Percentiles rank a stretch among this genome's conserved stretches.
These are phyloP conservation scores for Carallia pectinifolia DNA, from an alignment of 345 rosid species.

Conservation along the genomic window DNA sequence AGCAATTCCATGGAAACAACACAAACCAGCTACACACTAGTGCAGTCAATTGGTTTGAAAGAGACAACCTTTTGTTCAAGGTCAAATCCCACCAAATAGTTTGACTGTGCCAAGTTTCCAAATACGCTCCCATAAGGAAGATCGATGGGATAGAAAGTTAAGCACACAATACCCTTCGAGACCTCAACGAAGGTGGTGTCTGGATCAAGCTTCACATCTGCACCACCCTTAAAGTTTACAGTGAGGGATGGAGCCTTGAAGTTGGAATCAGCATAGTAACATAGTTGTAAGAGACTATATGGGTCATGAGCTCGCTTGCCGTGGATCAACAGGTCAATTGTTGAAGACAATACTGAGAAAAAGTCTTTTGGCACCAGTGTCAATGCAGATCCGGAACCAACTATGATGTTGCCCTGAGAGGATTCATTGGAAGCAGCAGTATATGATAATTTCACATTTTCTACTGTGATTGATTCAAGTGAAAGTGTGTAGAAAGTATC, in stretches of 20 bases:
- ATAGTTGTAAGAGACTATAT: conserved; percentile 25
- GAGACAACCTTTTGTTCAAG: conserved; percentile 29
- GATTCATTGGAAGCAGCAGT: conserved; percentile 22
- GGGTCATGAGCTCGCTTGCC: conserved; percentile 30
- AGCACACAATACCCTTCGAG: conserved; percentile 33
- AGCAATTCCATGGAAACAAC: no score
- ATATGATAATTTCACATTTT: conserved; percentile 25
- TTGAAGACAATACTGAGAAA: conserved; percentile 19
- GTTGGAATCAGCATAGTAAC: conserved; percentile 26
- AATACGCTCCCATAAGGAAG: conserved; percentile 22
- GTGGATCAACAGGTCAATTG: conserved; percentile 17
- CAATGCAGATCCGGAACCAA: conserved; percentile 61
- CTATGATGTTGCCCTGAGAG: conserved; percentile 46
- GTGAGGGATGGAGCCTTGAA: conserved; percentile 37
- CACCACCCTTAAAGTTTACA: conserved; percentile 37
- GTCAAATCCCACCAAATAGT: conserved; percentile 58
- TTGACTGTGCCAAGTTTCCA: conserved; percentile 48
- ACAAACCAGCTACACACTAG: conserved; percentile 7
- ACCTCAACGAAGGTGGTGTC: conserved; percentile 37
- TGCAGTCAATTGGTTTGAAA: conserved; percentile 47
- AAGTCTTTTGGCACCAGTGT: conserved; percentile 39
- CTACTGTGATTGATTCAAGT: conserved; percentile 48
- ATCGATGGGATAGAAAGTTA: conserved; percentile 15
- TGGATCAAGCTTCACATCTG: conserved; percentile 35
- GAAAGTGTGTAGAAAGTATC: conserved; percentile 43